Base-by-base conservation (phyloP, 805 yeast genomes). In the Candida silvicultrix region DNA sequence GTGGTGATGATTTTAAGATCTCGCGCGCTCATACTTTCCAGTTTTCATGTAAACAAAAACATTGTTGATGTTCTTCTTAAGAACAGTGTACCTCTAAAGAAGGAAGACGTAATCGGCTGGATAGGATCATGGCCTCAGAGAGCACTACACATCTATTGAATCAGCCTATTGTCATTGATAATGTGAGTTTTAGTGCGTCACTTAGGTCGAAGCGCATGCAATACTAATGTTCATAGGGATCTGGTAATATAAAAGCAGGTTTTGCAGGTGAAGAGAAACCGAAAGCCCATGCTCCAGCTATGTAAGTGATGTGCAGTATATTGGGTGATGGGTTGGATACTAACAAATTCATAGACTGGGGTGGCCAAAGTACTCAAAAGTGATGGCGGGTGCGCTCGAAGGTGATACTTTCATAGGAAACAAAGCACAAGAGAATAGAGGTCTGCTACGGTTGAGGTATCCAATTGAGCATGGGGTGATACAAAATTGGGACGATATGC, bases 251-350 rank as follows among this genome's bases (percentile, higher is more conserved):
- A 45, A 85, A 89, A 60, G 87, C 95, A 1, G 97, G 98, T 1
- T 87, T 90, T 64, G 95, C 97, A 0, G 97, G 97, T 20, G 95
- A 86, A 53, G 94, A 88, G 42, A 75, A 71, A 53, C 98, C 98
- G 3, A 75, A 79, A 55, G 64, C 77, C 40, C 73, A 72, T 53
- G 78, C 80, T 25, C 80, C 89, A 2, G 68, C 88, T 20, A 65
- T 83, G 62, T 68, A 54, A 37, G 70, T 62, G 16, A 19, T 32
- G 19, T 42, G 18, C 14, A 18, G 9, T 19, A 23, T 2, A 9
- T 5, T 7, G 15, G 9, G 16, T 16, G 4, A 34, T 16, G 18
- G 9, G 18, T 31, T 15, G 9, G 5, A 16, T 40, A 47, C 47
- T 48, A 49, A 49, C 50, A 31, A 9, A 15, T 9, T 12, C 28